Evolutionary conservation across 140 eudicot species (phyloP).

Genomic region (Erigeron philadelphicus): DNA sequence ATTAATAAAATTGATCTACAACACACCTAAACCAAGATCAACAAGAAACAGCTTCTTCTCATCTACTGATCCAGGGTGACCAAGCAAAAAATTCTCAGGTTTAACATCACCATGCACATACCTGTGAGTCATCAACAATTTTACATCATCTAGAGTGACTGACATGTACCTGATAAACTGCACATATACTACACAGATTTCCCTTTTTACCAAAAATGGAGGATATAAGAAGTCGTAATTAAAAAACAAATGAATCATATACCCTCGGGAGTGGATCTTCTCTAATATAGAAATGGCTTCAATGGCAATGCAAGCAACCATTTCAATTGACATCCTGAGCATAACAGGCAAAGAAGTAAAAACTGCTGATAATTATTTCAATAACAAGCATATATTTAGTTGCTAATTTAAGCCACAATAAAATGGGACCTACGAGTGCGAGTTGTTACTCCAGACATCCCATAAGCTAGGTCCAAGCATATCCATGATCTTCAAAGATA

Average conservation of each 20-base stretch:
- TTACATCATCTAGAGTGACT: background rate
- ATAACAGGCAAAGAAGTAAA: slow-evolving; percentile 6
- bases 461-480: slow-evolving; percentile 91
- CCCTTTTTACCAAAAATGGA: too few relatives aligned
- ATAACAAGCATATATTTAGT: background rate
- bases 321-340: slow-evolving; percentile 79
- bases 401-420: background rate
- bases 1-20: background rate
- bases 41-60: slow-evolving; percentile 78
- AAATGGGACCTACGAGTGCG: slow-evolving; percentile 25
- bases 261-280: slow-evolving; percentile 91
- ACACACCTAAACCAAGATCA: slow-evolving; percentile 85
- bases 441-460: slow-evolving; percentile 84
- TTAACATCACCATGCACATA: slow-evolving; percentile 95
- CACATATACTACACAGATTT: background rate
- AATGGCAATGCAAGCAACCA: slow-evolving; percentile 93
- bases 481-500: slow-evolving; percentile 72
- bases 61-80: slow-evolving; percentile 70
- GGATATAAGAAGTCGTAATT: background rate
- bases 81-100: slow-evolving; percentile 90
- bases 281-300: slow-evolving; percentile 90
- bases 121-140: slow-evolving; percentile 34
- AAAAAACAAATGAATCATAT: slow-evolving; percentile 25
- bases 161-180: background rate
- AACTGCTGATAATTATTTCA: slow-evolving; percentile 1